phyloP scores from a whole-genome alignment of 139 green algal species.

The Deuterostichococcus epilithicus region DNA sequence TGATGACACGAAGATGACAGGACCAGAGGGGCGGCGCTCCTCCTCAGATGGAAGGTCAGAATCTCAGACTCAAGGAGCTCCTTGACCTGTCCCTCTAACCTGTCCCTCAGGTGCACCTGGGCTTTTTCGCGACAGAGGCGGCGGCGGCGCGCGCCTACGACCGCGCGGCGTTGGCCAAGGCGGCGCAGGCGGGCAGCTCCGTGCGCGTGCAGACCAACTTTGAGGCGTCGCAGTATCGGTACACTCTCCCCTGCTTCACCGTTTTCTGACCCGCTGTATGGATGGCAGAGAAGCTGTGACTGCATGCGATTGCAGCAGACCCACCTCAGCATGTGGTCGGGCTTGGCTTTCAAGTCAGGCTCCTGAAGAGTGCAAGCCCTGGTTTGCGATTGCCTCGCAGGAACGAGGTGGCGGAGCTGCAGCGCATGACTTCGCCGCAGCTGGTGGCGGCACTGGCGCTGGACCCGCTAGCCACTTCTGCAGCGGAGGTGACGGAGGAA shows the following conservation, averaged over 20 bases:
- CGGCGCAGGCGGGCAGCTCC: not conserved
- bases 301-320: too few relatives aligned
- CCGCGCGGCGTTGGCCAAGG: conserved; percentile 32
- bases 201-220: conserved; percentile 37
- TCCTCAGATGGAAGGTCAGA: too few relatives aligned
- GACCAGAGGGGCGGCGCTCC: too few relatives aligned
- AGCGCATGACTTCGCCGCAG: not conserved
- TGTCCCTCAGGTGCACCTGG: conserved; percentile 45
- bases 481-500: not conserved
- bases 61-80: not conserved
- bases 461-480: not conserved
- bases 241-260: too few relatives aligned
- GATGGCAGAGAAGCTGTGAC: too few relatives aligned
- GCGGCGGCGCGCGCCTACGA: conserved; percentile 37
- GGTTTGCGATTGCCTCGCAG: too few relatives aligned
- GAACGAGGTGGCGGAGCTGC: not conserved
- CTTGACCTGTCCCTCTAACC: not conserved
- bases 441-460: not conserved
- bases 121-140: conserved; percentile 30
- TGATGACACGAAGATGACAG: too few relatives aligned
- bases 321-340: too few relatives aligned
- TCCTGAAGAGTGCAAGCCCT: too few relatives aligned
- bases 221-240: not conserved
- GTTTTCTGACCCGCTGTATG: too few relatives aligned
- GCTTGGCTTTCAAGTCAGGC: too few relatives aligned